Conservation (phyloP, 73 alveolate species). For the Tetrahymena elliotti region DNA sequence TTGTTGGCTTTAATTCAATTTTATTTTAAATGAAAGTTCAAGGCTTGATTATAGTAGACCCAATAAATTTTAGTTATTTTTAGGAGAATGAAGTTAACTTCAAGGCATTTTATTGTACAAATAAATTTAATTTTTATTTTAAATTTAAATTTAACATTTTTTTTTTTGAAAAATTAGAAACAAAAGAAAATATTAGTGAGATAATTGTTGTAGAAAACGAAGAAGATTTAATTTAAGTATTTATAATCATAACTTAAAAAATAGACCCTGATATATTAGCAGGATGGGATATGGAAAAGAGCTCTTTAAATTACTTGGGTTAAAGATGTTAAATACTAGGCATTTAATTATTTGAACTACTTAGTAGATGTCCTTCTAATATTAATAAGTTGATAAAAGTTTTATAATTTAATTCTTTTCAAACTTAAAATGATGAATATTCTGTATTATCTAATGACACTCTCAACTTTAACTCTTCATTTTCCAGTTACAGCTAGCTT, state of each 20-base stretch:
- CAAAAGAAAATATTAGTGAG: background rate
- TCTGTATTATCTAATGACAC: constrained; percentile 1
- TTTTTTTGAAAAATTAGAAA: background rate
- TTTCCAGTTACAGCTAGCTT: background rate
- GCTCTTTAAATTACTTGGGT: constrained; percentile 6
- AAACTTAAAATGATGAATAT: background rate
- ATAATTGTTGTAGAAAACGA: constrained; percentile 1
- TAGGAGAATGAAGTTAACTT: background rate
- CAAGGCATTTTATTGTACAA: background rate
- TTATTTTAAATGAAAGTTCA: background rate
- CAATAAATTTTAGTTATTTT: background rate
- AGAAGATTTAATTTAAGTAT: constrained; percentile 1
- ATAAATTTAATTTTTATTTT: background rate
- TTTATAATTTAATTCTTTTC: constrained; percentile 4
- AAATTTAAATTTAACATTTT: background rate
- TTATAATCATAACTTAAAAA: background rate
- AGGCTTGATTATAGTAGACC: constrained; percentile 1
- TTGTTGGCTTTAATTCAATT: background rate
- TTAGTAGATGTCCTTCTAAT: constrained; percentile 10
- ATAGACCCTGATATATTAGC: constrained; percentile 20
- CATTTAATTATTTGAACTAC: background rate
- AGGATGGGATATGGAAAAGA: constrained; percentile 25
- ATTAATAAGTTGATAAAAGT: constrained; percentile 4
- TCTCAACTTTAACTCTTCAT: background rate
- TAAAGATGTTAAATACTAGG: constrained; percentile 2